phyloP scores from a whole-genome alignment of 2,329 filamentous ascomycete species.

The Pseudopithomyces maydicus region DNA sequence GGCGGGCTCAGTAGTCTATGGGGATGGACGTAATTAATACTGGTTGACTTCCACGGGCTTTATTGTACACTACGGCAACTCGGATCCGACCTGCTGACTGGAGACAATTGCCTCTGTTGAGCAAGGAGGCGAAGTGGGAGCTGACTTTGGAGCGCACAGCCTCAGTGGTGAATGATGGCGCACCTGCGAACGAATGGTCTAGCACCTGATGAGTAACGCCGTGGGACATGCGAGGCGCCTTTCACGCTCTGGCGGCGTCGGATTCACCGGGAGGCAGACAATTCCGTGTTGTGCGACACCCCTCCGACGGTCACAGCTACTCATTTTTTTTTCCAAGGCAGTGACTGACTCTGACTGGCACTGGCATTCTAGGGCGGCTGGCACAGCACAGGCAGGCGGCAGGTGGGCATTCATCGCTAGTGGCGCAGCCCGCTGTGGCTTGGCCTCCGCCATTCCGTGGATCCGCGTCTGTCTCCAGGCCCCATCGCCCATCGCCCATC shows the following conservation, averaged over 20 bases:
- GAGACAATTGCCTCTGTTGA: constrained; percentile 14
- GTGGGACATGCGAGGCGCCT: too few relatives aligned
- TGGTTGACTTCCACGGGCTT: constrained; percentile 3
- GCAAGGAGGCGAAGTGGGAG: constrained; percentile 38
- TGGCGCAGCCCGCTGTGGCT: constrained; percentile 18
- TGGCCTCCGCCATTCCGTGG: constrained; percentile 11
- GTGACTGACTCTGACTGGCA: too few relatives aligned
- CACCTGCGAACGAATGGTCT: too few relatives aligned
- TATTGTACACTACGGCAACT: constrained; percentile 21
- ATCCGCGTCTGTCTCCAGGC: too few relatives aligned
- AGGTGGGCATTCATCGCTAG: constrained; percentile 13
- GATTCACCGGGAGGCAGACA: too few relatives aligned
- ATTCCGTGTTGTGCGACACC: background rate
- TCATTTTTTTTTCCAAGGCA: background rate
- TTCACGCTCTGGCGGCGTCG: too few relatives aligned
- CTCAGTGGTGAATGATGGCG: constrained; percentile 22
- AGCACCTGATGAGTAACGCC: too few relatives aligned
- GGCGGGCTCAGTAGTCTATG: constrained; percentile 9
- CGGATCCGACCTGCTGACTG: constrained; percentile 30
- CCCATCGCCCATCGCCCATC: too few relatives aligned
- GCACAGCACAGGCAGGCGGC: background rate
- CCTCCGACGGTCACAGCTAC: background rate
- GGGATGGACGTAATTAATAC: constrained; percentile 16
- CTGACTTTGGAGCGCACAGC: constrained; percentile 30
- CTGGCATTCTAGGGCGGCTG: background rate